Percentiles rank a stretch among this genome's conserved stretches.
These are phyloP conservation scores for Aspergillus fumigatiaffinis DNA, from an alignment of 2,329 filamentous ascomycete genomes.

Conservation along the genomic window DNA sequence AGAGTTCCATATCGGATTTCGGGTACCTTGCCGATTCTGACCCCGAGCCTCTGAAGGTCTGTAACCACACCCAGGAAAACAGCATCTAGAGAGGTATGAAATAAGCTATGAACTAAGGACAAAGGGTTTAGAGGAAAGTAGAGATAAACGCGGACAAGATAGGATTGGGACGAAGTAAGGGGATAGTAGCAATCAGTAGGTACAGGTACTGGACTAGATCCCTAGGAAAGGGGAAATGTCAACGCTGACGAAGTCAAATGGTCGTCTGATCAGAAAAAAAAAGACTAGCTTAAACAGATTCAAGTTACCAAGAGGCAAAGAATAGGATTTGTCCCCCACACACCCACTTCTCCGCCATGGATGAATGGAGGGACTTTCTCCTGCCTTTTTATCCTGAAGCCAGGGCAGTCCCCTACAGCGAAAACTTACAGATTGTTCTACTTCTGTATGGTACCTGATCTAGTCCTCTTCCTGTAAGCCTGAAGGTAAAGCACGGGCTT, in stretches of 20 bases:
- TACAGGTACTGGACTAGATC: background rate
- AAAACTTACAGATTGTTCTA: background rate
- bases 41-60: background rate
- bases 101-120: background rate
- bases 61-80: background rate
- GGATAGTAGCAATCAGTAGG: background rate
- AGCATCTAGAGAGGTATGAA: background rate
- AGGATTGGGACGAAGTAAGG: background rate
- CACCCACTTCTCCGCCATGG: slow-evolving; percentile 26
- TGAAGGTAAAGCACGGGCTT: background rate
- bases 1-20: background rate
- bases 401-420: background rate
- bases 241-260: slow-evolving; percentile 16
- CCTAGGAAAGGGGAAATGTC: background rate
- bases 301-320: slow-evolving; percentile 1
- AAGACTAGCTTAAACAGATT: slow-evolving; percentile 5
- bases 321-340: slow-evolving; percentile 17
- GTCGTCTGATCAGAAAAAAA: slow-evolving; percentile 35
- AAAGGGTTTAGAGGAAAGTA: background rate
- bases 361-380: slow-evolving; percentile 10
- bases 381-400: background rate
- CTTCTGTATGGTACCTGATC: background rate
- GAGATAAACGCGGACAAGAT: background rate
- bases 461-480: background rate
- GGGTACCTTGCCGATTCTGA: slow-evolving; percentile 8